Base-by-base conservation (phyloP, 257 asterid genomes). In the Solanum virginianum region DNA sequence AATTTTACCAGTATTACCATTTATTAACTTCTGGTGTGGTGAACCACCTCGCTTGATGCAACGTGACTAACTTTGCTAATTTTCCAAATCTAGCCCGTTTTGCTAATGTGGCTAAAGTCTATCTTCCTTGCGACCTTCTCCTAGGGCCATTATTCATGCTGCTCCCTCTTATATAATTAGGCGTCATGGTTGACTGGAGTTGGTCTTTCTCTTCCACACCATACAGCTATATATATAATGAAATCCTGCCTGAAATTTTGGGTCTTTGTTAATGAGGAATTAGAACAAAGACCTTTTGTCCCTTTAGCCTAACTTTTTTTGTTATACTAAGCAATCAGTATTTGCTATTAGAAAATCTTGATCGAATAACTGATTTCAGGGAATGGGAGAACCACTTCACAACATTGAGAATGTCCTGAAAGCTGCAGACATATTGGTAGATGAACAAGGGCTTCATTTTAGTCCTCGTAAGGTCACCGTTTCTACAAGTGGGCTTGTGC, bases 301-400 rank as follows among this genome's bases (percentile, higher is more conserved):
- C 53, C 26, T 82, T 45, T 29, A 22, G 24, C 45, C 82, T 51
- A 8, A 15, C 29, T 62, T 18, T 24, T 41, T 4, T 59, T 24
- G 57, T 82, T 62, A 45, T 82, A 18, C 10, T 59, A 43, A 81
- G 54, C 49, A 8, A 83, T 69, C 70, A 36, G 14, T 10, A 29
- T 55, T 43, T 49, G 26, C 66, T 43, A 24, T 83, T 49, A 26
- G 3, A 2, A 60, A 80, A 36, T 53, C 13, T 77, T 85, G 70
- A 53, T 80, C 39, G 4, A 63, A 55, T 85, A 5, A 77, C 11
- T 77, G 47, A 77, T 10, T 77, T 16, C 49, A 97, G 99, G 99
- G 99, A 80, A 97, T 97, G 98, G 99, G 99, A 51, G 99, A 97
- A 86, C 99, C 98, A 87, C 94, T 97, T 84, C 97, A 97, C 87